Evolutionary conservation across 257 asterid species (phyloP).

Genomic region (Echium plantagineum): DNA sequence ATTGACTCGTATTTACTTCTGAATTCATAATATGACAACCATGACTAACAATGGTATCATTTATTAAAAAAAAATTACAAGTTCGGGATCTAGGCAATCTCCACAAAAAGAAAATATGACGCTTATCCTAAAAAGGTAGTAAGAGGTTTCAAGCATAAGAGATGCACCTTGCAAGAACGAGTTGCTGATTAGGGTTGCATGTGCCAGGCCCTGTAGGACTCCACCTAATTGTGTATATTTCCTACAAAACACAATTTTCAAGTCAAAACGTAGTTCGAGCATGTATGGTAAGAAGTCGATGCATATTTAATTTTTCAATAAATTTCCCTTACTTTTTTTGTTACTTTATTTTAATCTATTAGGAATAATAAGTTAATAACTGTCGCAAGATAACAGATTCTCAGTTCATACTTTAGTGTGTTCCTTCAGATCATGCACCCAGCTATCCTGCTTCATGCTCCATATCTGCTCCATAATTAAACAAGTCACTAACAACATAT

Average conservation of each 20-base stretch:
- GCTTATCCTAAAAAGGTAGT: neutral
- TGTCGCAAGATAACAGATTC: conserved; percentile 5
- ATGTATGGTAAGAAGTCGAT: neutral
- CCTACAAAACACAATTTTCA: conserved; percentile 33
- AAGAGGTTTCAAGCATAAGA: neutral
- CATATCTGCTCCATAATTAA: conserved; percentile 63
- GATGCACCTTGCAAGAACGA: conserved; percentile 75
- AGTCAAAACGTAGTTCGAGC: conserved; percentile 10
- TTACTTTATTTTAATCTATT: neutral
- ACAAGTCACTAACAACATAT: conserved; percentile 9
- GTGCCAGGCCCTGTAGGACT: conserved; percentile 94
- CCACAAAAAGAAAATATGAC: neutral
- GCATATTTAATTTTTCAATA: neutral
- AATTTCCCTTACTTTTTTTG: neutral
- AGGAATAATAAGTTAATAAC: neutral
- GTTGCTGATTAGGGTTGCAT: conserved; percentile 65
- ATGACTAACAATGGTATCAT: neutral
- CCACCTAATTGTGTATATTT: conserved; percentile 95
- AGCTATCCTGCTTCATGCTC: conserved; percentile 75
- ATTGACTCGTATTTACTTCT: neutral
- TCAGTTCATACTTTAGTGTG: conserved; percentile 51
- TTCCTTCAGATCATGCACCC: conserved; percentile 67
- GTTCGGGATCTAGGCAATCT: neutral
- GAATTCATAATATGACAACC: neutral
- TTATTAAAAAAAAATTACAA: too few relatives aligned